Base-by-base conservation (phyloP, 495 filamentous ascomycete genomes). In the Polyplosphaeria fusca region DNA sequence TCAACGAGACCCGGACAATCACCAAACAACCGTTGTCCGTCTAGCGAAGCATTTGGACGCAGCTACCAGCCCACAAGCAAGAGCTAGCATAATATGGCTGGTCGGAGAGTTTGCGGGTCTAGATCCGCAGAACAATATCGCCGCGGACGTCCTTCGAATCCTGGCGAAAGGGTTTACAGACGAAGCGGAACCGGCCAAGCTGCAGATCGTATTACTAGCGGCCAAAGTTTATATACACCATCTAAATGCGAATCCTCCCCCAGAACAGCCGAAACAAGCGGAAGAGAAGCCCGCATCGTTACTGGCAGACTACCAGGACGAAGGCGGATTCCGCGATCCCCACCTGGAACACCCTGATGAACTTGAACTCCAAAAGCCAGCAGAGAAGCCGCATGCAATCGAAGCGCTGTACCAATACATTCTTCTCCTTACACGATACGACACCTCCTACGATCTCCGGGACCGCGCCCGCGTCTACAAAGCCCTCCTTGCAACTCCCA, bases 51-150 rank as follows among this genome's bases (percentile, higher is more conserved):
- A 94, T 59, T 81, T 98, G 5, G 91, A 96, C 55, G 83, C 83
- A 2, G 86, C 87, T 7, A 90, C 84, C 1, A 88, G 89, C 52
- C 82, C 93, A 4, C 84, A 87, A 49, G 94, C 93, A 3, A 78
- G 93, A 50, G 92, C 94, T 13, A 92, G 85, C 27, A 96, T 97
- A 55, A 88, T 97, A 61, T 98, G 93, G 93, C 83, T 98, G 3
- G 91, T 98, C 0, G 93, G 93, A 46, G 93, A 98, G 71, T 97
- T 89, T 64, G 82, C 93, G 1, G 88, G 88, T 0, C 63, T 85
- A 11, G 84, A 91, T 54, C 78, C 83, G 2, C 85, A 87, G 59
- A 81, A 88, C 47, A 94, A 93, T 66, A 88, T 98, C 53, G 93
- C 94, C 0, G 82, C 92, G 0, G 93, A 98, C 66, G 91, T 96